These are phyloP conservation scores for Periconia sp. DNA, from an alignment of 2,329 filamentous ascomycete species.

Conservation along the genomic window DNA sequence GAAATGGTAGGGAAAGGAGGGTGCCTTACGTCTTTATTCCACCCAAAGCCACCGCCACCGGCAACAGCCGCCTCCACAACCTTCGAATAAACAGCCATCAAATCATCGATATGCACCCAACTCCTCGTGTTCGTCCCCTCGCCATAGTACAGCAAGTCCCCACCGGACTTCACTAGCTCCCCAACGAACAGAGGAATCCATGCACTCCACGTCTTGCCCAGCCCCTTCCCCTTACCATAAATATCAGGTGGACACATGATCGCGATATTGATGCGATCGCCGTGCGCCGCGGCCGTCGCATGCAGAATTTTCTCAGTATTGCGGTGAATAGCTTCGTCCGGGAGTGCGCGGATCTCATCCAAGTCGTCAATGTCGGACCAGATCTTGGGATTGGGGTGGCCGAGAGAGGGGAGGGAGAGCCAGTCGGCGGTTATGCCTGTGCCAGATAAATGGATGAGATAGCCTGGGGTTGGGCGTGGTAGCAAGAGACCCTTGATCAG, in stretches of 20 bases:
- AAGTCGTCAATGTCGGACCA: constrained; percentile 63
- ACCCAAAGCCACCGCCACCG: constrained; percentile 51
- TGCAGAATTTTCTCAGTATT: constrained; percentile 70
- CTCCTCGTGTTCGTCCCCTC: constrained; percentile 59
- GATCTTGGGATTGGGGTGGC: constrained; percentile 37
- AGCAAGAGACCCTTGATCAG: constrained; percentile 54
- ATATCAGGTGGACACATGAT: constrained; percentile 68
- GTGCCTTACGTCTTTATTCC: constrained; percentile 49
- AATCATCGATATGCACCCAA: constrained; percentile 60
- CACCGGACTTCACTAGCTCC: constrained; percentile 39
- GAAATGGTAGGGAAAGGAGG: neutral
- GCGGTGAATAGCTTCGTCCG: constrained; percentile 61
- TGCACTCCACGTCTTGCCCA: constrained; percentile 48
- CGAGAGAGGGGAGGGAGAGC: constrained; percentile 32
- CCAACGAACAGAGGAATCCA: constrained; percentile 45
- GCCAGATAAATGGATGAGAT: constrained; percentile 57
- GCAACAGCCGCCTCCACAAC: constrained; percentile 58
- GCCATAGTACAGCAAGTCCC: constrained; percentile 52
- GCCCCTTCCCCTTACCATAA: constrained; percentile 60
- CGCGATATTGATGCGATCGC: constrained; percentile 43
- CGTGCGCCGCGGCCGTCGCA: constrained; percentile 42
- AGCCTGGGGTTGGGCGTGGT: constrained; percentile 46
- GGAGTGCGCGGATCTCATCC: constrained; percentile 55
- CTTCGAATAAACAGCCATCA: constrained; percentile 56
- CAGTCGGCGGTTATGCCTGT: constrained; percentile 56